These are phyloP conservation scores for Colletotrichum sp. DNA, from an alignment of 2,329 filamentous ascomycete species.

Conservation along the genomic window DNA sequence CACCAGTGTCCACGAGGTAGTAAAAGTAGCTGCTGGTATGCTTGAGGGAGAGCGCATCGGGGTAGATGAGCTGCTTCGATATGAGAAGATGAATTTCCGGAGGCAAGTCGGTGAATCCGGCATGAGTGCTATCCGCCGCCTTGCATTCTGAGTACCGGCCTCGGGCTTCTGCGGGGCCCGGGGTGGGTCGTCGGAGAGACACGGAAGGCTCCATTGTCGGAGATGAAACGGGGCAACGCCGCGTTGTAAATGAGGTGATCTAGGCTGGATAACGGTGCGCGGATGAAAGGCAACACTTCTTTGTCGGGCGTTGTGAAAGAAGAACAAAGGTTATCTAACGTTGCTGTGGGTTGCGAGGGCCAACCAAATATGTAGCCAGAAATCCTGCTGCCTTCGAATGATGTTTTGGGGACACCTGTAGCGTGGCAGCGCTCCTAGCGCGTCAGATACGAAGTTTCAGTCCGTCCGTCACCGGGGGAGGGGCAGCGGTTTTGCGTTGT, in stretches of 20 bases:
- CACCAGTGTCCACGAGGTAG: constrained; percentile 67
- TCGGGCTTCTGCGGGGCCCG: neutral
- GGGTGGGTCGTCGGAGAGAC: constrained; percentile 1
- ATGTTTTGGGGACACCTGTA: neutral
- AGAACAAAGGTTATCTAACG: neutral
- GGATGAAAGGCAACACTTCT: accelerated
- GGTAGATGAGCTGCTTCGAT: constrained; percentile 65
- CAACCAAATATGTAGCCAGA: neutral
- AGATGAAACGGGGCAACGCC: neutral
- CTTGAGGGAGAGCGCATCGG: constrained; percentile 74
- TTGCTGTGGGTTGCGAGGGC: no score
- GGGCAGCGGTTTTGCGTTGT: neutral
- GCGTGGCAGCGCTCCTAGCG: neutral
- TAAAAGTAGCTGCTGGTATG: constrained; percentile 70
- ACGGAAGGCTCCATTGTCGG: neutral
- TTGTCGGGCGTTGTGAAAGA: neutral
- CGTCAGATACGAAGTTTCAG: constrained; percentile 13
- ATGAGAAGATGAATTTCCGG: constrained; percentile 72
- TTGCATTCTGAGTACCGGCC: neutral
- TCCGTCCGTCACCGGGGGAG: neutral
- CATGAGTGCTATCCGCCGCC: neutral
- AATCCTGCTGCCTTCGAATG: constrained; percentile 9
- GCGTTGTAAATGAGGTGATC: neutral
- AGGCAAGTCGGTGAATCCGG: constrained; percentile 58
- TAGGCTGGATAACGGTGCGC: neutral